phyloP scores from a whole-genome alignment of 176 grass and related monocot species.

The Themeda triandra region DNA sequence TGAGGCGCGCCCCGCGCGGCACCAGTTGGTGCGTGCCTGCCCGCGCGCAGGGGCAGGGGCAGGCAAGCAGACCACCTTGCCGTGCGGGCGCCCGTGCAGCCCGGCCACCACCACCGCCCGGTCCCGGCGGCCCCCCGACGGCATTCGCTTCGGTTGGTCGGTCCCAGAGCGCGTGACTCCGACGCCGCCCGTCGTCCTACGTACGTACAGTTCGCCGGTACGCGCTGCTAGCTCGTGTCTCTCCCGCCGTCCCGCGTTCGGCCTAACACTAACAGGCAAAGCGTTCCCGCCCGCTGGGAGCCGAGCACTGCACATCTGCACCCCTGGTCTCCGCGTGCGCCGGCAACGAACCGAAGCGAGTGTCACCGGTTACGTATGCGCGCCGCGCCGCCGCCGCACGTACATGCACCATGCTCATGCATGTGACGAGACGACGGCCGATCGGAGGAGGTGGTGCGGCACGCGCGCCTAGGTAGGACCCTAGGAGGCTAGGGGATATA shows the following conservation, averaged over 20 bases:
- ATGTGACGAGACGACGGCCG: neutral
- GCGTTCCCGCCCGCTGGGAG: neutral
- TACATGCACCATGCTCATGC: neutral
- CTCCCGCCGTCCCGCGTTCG: neutral
- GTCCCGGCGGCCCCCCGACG: neutral
- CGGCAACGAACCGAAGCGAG: neutral
- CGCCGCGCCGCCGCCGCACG: neutral
- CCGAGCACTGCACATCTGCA: neutral
- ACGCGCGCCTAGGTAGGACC: neutral
- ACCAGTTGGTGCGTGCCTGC: conserved; percentile 24
- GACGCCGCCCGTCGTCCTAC: neutral
- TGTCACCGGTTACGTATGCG: neutral
- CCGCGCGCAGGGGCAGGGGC: neutral
- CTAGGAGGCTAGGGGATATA: neutral
- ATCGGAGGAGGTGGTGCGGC: neutral
- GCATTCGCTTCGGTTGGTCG: neutral
- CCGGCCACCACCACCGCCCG: conserved; percentile 32
- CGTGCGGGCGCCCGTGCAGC: conserved; percentile 29
- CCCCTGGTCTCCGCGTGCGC: neutral
- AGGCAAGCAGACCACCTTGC: conserved; percentile 17
- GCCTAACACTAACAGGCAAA: neutral
- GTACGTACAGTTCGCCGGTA: neutral
- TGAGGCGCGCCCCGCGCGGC: neutral
- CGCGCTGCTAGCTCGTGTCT: neutral
- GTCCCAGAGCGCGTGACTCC: neutral